Percentiles rank a stretch among this genome's conserved stretches.
Evolutionary conservation across 768 basidiomycete genomes (phyloP).

Genomic region (Trametes cingulata): DNA sequence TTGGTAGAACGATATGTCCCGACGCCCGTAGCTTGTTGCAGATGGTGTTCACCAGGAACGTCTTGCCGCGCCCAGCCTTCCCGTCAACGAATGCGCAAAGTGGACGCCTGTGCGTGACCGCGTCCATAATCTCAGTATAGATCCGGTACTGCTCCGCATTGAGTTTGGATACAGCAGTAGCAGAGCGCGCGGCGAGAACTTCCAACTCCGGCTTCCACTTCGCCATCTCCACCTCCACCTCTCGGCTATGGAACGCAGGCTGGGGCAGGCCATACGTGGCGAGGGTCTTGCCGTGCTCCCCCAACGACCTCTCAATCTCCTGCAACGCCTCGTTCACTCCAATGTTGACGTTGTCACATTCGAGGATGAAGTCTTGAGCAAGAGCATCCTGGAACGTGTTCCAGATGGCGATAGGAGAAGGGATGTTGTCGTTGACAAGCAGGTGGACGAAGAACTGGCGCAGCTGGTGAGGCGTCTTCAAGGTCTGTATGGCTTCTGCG

Average conservation of each 20-base stretch:
- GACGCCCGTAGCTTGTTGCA: constrained; percentile 32
- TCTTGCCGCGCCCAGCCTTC: constrained; percentile 45
- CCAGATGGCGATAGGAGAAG: constrained; percentile 31
- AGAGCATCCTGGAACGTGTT: constrained; percentile 27
- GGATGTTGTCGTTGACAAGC: constrained; percentile 36
- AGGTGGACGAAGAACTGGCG: constrained; percentile 42
- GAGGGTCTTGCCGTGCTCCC: constrained; percentile 31
- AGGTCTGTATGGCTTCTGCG: constrained; percentile 35
- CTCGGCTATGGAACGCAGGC: constrained; percentile 26
- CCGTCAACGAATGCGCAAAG: constrained; percentile 39
- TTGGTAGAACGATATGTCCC: constrained; percentile 36
- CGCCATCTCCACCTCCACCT: constrained; percentile 32
- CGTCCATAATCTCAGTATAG: constrained; percentile 20
- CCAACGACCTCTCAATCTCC: constrained; percentile 25
- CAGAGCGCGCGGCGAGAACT: constrained; percentile 13
- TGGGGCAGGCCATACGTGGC: constrained; percentile 33
- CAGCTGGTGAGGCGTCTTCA: constrained; percentile 39
- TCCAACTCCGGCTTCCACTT: constrained; percentile 24
- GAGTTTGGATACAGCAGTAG: constrained; percentile 15
- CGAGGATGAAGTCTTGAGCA: constrained; percentile 25
- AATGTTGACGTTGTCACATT: constrained; percentile 20
- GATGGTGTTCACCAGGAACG: constrained; percentile 37
- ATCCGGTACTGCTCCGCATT: constrained; percentile 30
- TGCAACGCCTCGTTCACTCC: constrained; percentile 28
- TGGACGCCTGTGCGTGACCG: constrained; percentile 14